phyloP scores from a whole-genome alignment of 257 asterid species.

The Asclepias syriaca region DNA sequence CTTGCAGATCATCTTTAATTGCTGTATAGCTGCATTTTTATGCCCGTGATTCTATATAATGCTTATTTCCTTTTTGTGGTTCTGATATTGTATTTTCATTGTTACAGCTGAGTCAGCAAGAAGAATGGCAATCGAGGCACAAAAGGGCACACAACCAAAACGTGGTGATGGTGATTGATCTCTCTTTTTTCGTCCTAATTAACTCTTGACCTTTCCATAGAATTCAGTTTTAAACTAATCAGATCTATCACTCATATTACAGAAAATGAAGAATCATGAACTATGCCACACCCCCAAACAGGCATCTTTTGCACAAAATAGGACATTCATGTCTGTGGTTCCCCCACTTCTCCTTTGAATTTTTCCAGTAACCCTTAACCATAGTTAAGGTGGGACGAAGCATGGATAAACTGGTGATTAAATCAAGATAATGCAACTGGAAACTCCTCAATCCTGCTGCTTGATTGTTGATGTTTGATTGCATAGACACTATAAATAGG shows the following conservation, averaged over 20 bases:
- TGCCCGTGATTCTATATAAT: neutral
- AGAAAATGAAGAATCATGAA: conserved; percentile 45
- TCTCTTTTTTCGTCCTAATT: neutral
- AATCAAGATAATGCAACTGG: neutral
- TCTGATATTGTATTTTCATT: conserved; percentile 12
- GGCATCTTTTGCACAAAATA: neutral
- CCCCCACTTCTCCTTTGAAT: no score
- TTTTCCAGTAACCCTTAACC: neutral
- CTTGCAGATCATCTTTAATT: neutral
- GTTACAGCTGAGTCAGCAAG: conserved; percentile 52
- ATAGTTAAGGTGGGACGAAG: no score
- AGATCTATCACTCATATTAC: conserved; percentile 12
- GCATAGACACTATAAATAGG: neutral
- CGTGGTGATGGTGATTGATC: conserved; percentile 40
- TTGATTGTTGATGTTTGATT: neutral
- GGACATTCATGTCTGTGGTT: neutral
- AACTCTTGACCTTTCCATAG: neutral
- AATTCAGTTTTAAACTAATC: conserved; percentile 14
- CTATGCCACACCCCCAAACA: neutral
- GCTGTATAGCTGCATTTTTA: neutral
- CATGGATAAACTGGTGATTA: neutral
- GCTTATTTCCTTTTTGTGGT: neutral
- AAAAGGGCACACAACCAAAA: conserved; percentile 25
- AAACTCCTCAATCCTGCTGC: neutral
- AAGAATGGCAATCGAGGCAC: conserved; percentile 36